Evolutionary conservation across 169 alveolate species (phyloP), one percentile per base, ranked within the genome.

Genomic region (Plasmodium chabaudi): DNA sequence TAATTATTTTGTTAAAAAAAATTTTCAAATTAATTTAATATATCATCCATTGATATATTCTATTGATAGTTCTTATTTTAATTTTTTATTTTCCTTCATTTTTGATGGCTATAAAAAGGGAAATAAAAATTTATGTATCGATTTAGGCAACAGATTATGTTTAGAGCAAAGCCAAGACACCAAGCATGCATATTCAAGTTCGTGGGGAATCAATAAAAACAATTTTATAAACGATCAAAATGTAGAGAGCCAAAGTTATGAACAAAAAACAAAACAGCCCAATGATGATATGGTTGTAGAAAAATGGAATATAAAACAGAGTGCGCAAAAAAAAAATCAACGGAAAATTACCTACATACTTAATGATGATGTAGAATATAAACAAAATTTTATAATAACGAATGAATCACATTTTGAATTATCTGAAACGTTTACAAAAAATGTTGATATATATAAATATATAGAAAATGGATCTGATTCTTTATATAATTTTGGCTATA

Each of bases 31-130:
- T 12, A 75, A 42, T 39, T 63, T 75, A 42, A 49, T 56, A 0
- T 75, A 61, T 42, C 88, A 75, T 49, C 88, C 88, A 5, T 42
- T 75, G 34, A 49, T 75, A n/a, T 49, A 65, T 63, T 6, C 88
- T 9, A 75, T 75, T 25, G 88, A 75, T 55, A 51, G 13, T 61
- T 64, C 88, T 0, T 75, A 75, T 46, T 75, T 75, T 49, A 75
- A 75, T 68, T 63, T 75, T 56, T 49, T 75, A 2, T n/a, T 75
- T 51, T 75, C 63, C 13, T 75, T 63, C 17, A 75, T 75, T 19
- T 75, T 42, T 27, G 73, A 42, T 44, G 77, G 60, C 3, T 5
- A 19, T 12, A 13, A 9, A 46, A 44, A 13, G 1, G 71, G 71
- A 27, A 44, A 34, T 12, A 34, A 27, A 27, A 7, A 63, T 12